Evolutionary conservation across 768 basidiomycete species (phyloP), one percentile per base, ranked within the genome.

Genomic region (Xerocomellus amylosporus): DNA sequence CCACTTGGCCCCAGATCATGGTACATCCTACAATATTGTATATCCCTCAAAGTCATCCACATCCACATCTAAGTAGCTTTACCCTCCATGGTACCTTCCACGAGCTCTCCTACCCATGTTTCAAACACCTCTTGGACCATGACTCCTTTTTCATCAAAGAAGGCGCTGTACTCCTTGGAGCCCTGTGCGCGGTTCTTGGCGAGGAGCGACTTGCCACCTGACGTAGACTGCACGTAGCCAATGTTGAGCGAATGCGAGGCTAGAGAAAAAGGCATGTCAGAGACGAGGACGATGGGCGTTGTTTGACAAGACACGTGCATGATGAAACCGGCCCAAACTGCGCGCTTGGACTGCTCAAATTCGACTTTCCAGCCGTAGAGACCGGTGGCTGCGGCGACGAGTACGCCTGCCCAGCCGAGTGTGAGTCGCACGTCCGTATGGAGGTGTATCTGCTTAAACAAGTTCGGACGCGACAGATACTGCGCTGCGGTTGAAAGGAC

Each of bases 351-450:
- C 69, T 86, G 81, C 70, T 96, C 90, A 68, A 96, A 98, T n/a
- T 90, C 88, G 42, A 87, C 75, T 64, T 88, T 86, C 72, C 86
- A 93, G 33, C 92, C 90, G 64, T 96, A 96, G 40, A 91, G 76
- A 33, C 87, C 88, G 28, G 91, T 92, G 13, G 81, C 87, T 41
- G 80, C 81, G 20, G 94, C 92, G 15, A 95, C 79, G 54, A 93
- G 79, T 43, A 93, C 88, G 57, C 88, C 83, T 15, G 86, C 74
- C 89, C 93, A 98, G 28, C 96, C 96, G 13, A 98, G 78, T 0
- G 75, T 84, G 40, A 98, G 80, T 46, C 91, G 85, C 12, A 97
- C 85, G 65, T 97, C 94, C 2, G 91, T 93, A 62, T 98, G 93
- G 40, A 83, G 75, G 71, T 95, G 81, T 36, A 85, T 92, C 67